Evolutionary conservation across 1,139 yeast species (phyloP).

Genomic region (Scheffersomyces insectosa): DNA sequence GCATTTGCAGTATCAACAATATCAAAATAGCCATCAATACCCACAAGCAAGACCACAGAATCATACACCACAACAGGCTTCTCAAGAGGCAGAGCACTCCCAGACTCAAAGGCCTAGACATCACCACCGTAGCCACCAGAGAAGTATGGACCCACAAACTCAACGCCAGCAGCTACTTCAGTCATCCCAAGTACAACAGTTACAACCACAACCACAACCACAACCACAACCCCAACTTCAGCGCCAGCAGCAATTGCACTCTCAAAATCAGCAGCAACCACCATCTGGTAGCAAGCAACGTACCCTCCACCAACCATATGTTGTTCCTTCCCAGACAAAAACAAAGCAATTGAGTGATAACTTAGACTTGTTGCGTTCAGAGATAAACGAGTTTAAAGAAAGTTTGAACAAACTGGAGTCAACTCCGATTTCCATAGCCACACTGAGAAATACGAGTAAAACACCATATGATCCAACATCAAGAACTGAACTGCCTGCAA

Average conservation of each 20-base stretch:
- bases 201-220: conserved; percentile 11
- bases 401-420: conserved; percentile 34
- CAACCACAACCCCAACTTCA: conserved; percentile 5
- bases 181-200: background rate
- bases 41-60: conserved; percentile 9
- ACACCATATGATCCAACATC: conserved; percentile 2
- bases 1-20: conserved; percentile 4
- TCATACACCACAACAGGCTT: conserved; percentile 6
- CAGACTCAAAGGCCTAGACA: conserved; percentile 12
- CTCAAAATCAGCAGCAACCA: background rate
- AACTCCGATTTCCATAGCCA: background rate
- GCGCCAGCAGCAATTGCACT: conserved; percentile 1
- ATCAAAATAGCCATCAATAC: conserved; percentile 4
- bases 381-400: conserved; percentile 50
- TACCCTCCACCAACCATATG: conserved; percentile 16
- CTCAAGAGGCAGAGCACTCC: conserved; percentile 10
- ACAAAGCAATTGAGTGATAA: conserved; percentile 43
- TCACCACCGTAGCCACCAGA: conserved; percentile 15
- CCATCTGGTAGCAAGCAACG: conserved; percentile 3
- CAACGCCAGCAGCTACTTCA: conserved; percentile 6
- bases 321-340: conserved; percentile 20
- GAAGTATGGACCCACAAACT: conserved; percentile 3
- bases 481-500: conserved; percentile 2
- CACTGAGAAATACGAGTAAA: background rate
- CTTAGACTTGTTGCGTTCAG: conserved; percentile 43